Evolutionary conservation across 495 filamentous ascomycete genomes (phyloP).

Genomic region (Podospora bellae-mahoneyi): DNA sequence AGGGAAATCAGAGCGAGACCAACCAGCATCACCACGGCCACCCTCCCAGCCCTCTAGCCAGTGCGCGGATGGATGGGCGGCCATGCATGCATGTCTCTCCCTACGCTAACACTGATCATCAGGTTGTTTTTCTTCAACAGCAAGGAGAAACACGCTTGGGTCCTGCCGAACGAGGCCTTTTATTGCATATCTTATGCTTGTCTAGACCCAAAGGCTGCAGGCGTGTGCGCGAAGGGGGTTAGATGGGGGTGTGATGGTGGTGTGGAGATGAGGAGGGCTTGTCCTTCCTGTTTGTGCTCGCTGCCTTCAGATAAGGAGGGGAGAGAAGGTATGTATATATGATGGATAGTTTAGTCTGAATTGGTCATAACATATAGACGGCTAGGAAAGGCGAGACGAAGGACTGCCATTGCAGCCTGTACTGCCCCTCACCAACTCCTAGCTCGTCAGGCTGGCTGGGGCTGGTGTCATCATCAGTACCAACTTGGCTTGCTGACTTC

Average conservation of each 20-base stretch:
- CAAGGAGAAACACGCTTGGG: not conserved
- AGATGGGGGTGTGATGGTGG: not conserved
- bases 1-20: not conserved
- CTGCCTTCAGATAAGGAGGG: not conserved
- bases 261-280: slow-evolving; percentile 3
- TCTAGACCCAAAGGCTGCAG: not conserved
- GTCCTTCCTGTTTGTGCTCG: not conserved
- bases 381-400: not conserved
- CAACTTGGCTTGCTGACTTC: slow-evolving; percentile 9
- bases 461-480: slow-evolving; percentile 6
- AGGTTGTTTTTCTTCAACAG: not conserved
- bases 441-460: not conserved
- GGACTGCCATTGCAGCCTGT: not conserved
- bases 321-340: not conserved
- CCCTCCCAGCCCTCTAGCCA: not conserved
- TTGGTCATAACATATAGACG: not conserved
- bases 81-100: slow-evolving; percentile 9
- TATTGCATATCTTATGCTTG: slow-evolving; percentile 26
- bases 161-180: slow-evolving; percentile 15
- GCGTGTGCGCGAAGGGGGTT: not conserved
- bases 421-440: not conserved
- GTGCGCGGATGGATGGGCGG: not conserved
- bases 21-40: not conserved
- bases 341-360: not conserved
- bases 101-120: not conserved